These are phyloP conservation scores for Ascochyta koolunga DNA, from an alignment of 2,329 filamentous ascomycete genomes.

Conservation along the genomic window DNA sequence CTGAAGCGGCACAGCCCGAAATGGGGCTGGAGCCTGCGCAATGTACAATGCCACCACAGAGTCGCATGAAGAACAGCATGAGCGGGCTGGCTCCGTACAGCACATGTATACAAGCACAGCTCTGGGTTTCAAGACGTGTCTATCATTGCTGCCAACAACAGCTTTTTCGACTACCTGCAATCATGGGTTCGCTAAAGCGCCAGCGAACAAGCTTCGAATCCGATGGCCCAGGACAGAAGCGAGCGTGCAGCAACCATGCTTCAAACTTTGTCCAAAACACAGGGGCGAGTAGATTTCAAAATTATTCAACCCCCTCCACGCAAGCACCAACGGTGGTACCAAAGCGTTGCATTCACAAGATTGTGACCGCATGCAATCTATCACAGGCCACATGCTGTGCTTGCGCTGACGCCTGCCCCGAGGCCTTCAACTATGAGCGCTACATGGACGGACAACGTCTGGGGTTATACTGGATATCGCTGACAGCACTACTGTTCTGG, in stretches of 20 bases:
- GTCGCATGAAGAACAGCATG: background rate
- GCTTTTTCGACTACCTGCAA: background rate
- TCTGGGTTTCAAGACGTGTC: background rate
- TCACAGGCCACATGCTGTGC: slow-evolving; percentile 18
- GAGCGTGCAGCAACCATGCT: slow-evolving; percentile 3
- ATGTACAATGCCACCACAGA: background rate
- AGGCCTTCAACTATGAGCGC: slow-evolving; percentile 1
- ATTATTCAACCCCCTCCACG: background rate
- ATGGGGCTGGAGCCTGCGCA: slow-evolving; percentile 6
- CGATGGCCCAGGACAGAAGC: slow-evolving; percentile 4
- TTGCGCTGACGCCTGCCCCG: slow-evolving; percentile 16
- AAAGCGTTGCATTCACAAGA: slow-evolving; percentile 20
- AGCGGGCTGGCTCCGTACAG: slow-evolving; percentile 2
- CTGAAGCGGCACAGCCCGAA: slow-evolving; percentile 1
- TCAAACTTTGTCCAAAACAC: background rate
- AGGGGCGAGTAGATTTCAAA: background rate
- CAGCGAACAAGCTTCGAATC: background rate
- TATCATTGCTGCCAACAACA: background rate
- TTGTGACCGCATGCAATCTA: slow-evolving; percentile 15
- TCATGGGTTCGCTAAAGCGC: slow-evolving; percentile 8
- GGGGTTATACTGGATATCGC: background rate
- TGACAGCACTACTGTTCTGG: slow-evolving; percentile 10
- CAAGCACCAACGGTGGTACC: slow-evolving; percentile 1
- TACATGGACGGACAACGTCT: slow-evolving; percentile 7
- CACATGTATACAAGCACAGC: slow-evolving; percentile 15